Evolutionary conservation across 177 flowering plant genomes (phyloP), one percentile per base, ranked within the genome.

Genomic region (Vitis hybrid): DNA sequence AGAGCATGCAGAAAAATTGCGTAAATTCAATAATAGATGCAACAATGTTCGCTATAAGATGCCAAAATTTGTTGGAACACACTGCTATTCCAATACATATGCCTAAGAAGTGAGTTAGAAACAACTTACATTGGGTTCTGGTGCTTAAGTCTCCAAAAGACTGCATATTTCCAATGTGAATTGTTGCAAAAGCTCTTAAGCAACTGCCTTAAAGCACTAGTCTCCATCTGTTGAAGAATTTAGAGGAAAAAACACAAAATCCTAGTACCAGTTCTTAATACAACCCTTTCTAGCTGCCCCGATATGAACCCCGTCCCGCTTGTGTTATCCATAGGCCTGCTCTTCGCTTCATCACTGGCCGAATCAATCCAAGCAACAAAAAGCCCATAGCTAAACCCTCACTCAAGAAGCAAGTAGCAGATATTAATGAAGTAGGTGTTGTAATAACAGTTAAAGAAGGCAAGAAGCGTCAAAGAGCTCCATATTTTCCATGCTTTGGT

Each of bases 281-380:
- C 50, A 71, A 15, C 27, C 71, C 54, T 59, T 67, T 35, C 88
- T 89, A 87, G 73, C 94, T 88, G 24, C 88, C 96, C n/a, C 88
- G 60, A 67, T 86, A 87, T n/a, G 93, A 91, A 60, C 93, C 88
- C 78, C 98, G 77, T 40, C 98, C 98, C 7, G 97, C 95, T n/a
- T 93, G 97, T 69, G 85, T 85, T 16, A 85, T 84, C 11, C 92
- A 79, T 71, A 93, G 73, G 72, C 91, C 90, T 35, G 93, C 88
- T 76, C 90, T 76, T 56, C 85, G 78, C 77, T 86, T 85, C 68
- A 87, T 83, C 63, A 90, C 91, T 60, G 94, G 97, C 64, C 87
- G 91, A 57, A 78, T 81, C 54, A 86, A 78, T 63, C 78, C 75
- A 49, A 84, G 71, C 35, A 80, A 73, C 79, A 83, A 73, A 69